phyloP scores from a whole-genome alignment of 108 stramenopile species.

The Fistulifera solaris region DNA sequence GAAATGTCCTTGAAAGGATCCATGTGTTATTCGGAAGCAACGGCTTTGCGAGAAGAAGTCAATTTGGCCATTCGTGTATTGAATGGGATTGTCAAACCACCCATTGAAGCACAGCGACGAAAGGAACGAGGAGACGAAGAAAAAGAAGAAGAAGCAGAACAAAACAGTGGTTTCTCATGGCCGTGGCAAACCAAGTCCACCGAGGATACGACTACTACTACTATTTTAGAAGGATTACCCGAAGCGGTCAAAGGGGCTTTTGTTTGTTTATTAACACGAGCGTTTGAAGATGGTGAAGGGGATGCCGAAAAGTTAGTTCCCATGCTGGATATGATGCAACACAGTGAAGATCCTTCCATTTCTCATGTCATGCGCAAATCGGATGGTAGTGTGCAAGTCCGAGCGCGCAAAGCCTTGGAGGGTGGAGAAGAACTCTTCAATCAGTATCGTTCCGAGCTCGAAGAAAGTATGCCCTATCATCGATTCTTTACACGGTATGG shows the following conservation, averaged over 20 bases:
- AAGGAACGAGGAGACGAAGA: conserved; percentile 38
- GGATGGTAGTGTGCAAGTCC: conserved; percentile 51
- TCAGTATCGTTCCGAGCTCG: conserved; percentile 64
- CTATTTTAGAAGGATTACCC: conserved; percentile 21
- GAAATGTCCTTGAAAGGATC: conserved; percentile 42
- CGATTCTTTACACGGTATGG: conserved; percentile 74
- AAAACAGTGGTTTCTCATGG: conserved; percentile 20
- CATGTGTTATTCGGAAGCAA: conserved; percentile 51
- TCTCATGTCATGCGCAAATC: conserved; percentile 27
- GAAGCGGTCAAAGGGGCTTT: conserved; percentile 59
- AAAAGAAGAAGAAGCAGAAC: no score
- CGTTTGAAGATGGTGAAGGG: conserved; percentile 48
- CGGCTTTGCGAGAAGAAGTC: conserved; percentile 41
- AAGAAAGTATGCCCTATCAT: conserved; percentile 61
- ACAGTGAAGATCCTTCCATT: conserved; percentile 54
- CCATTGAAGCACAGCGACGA: conserved; percentile 15
- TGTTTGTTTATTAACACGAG: conserved; percentile 54
- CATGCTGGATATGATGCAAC: conserved; percentile 59
- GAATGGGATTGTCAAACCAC: conserved; percentile 26
- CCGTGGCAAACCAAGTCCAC: conserved; percentile 23
- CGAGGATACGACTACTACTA: neutral
- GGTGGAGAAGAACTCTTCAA: conserved; percentile 58
- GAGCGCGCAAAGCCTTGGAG: conserved; percentile 32
- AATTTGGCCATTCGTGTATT: conserved; percentile 39
- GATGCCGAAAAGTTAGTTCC: conserved; percentile 58